Evolutionary conservation across 2,329 filamentous ascomycete genomes (phyloP).

Genomic region (Exophiala mesophila): DNA sequence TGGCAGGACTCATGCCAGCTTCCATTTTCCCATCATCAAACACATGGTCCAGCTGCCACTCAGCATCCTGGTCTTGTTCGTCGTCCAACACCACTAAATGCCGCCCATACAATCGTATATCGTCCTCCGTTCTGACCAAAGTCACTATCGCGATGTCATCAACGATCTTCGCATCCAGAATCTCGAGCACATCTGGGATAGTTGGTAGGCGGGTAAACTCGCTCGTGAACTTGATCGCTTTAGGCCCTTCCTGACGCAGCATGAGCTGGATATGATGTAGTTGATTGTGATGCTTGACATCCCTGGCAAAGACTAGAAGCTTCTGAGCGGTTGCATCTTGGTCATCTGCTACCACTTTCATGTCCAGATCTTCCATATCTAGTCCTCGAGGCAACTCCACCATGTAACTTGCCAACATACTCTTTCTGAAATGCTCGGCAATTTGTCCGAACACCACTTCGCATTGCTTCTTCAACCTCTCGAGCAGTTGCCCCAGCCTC

Average conservation of each 20-base stretch:
- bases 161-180: conserved; percentile 64
- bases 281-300: not conserved
- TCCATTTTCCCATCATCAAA: conserved; percentile 45
- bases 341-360: conserved; percentile 15
- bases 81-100: conserved; percentile 9
- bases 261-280: conserved; percentile 6
- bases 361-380: conserved; percentile 8
- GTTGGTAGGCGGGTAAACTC: not conserved
- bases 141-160: conserved; percentile 58
- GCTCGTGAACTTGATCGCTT: conserved; percentile 7
- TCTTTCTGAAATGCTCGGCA: conserved; percentile 63
- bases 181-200: conserved; percentile 33
- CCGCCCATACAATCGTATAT: conserved; percentile 20
- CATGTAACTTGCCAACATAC: conserved; percentile 53
- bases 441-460: conserved; percentile 61
- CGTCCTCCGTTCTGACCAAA: conserved; percentile 42
- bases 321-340: conserved; percentile 11
- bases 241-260: conserved; percentile 11
- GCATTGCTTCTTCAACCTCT: conserved; percentile 54
- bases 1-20: conserved; percentile 37
- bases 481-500: conserved; percentile 60
- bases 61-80: conserved; percentile 16
- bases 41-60: conserved; percentile 40
- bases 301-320: conserved; percentile 5
- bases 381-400: conserved; percentile 9